phyloP scores from a whole-genome alignment of 2,329 filamentous ascomycete species.

The Penicillium sp. region DNA sequence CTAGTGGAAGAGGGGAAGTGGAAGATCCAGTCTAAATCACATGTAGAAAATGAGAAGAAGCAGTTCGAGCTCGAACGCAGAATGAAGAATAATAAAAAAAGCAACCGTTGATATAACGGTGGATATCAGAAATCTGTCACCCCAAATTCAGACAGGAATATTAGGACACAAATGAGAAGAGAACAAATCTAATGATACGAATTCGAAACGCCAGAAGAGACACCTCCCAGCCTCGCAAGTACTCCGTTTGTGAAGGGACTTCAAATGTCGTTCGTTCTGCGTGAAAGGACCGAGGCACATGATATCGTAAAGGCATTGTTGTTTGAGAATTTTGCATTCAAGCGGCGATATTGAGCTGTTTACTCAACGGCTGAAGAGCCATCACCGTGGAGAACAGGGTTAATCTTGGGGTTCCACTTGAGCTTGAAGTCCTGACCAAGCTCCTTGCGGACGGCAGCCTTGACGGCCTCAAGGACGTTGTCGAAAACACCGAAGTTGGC shows the following conservation, averaged over 20 bases:
- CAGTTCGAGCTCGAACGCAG: not conserved
- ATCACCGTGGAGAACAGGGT: conserved; percentile 64
- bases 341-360: conserved; percentile 15
- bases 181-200: not conserved
- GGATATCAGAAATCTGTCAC: conserved; percentile 21
- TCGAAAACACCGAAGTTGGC: conserved; percentile 77
- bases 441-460: conserved; percentile 69
- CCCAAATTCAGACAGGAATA: conserved; percentile 14
- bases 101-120: conserved; percentile 11
- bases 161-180: conserved; percentile 8
- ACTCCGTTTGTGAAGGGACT: not conserved
- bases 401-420: conserved; percentile 72
- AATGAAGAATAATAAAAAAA: not conserved
- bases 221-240: not conserved
- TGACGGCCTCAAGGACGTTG: conserved; percentile 73
- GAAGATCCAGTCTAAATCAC: not conserved
- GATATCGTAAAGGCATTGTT: conserved; percentile 15
- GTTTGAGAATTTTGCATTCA: conserved; percentile 13
- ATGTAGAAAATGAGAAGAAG: not conserved
- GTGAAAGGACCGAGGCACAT: not conserved
- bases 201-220: not conserved
- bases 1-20: no score
- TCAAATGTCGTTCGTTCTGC: not conserved
- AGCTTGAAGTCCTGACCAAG: conserved; percentile 75
- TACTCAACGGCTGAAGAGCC: conserved; percentile 62